phyloP scores from a whole-genome alignment of 78 protist genomes.

The Trichosphaerium sp. region DNA sequence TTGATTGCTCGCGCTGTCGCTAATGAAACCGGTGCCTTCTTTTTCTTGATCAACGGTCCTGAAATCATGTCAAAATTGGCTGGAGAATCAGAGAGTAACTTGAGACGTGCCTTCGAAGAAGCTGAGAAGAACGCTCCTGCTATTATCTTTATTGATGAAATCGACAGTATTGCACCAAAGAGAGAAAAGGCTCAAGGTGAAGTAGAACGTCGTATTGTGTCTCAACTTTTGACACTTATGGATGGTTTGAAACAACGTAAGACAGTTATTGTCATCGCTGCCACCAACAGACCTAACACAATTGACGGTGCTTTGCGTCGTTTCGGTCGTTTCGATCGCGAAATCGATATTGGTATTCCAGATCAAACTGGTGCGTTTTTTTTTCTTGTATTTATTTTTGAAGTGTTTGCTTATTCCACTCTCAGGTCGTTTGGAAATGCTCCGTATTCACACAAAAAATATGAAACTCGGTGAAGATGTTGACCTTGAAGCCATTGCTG shows the following conservation, averaged over 20 bases:
- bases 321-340: slow-evolving; percentile 99
- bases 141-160: slow-evolving; percentile 99
- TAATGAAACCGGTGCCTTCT: slow-evolving; percentile 99
- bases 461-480: slow-evolving; percentile 98
- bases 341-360: slow-evolving; percentile 99
- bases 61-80: slow-evolving; percentile 99
- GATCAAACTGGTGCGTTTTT: slow-evolving; percentile 93
- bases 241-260: slow-evolving; percentile 97
- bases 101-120: slow-evolving; percentile 99
- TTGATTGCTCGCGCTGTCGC: slow-evolving; percentile 99
- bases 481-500: slow-evolving; percentile 90
- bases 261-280: slow-evolving; percentile 98
- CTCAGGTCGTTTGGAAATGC: slow-evolving; percentile 95
- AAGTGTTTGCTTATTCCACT: too few species aligned
- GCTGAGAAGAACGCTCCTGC: slow-evolving; percentile 99
- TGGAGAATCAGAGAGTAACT: slow-evolving; percentile 97
- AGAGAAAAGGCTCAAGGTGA: slow-evolving; percentile 99
- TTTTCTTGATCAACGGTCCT: slow-evolving; percentile 98
- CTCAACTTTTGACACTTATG: slow-evolving; percentile 99
- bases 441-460: slow-evolving; percentile 99
- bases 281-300: slow-evolving; percentile 99
- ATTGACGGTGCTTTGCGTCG: slow-evolving; percentile 99
- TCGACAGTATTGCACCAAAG: slow-evolving; percentile 99
- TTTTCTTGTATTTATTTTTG: too few species aligned
- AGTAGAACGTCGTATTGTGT: slow-evolving; percentile 99